Base-by-base conservation (phyloP, 1,139 yeast species). In the Blastobotrys illinoisensis region DNA sequence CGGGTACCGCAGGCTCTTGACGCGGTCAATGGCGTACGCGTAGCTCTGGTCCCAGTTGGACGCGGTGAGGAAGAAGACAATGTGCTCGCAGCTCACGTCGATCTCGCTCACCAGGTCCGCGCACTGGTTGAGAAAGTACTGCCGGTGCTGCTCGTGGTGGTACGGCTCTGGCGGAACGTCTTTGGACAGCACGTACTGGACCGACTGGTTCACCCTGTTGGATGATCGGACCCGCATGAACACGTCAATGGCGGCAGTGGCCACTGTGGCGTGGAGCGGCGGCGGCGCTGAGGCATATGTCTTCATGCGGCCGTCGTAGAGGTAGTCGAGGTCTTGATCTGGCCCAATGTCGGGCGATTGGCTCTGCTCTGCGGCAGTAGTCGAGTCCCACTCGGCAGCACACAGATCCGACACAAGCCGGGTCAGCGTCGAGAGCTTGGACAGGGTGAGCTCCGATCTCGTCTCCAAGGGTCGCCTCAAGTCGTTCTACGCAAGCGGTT, bases 61-160 rank as follows among this genome's bases (percentile, higher is more conserved):
- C 1, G 83, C 79, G 1, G 85, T 79, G 14, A 83, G 62, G 63
- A 73, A 83, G 50, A 80, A 73, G 43, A 82, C 65, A 2, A 79
- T 66, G 3, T 73, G 61, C 64, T 78, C 78, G 65, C 81, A 66
- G 67, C 75, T 73, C 13, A 64, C 60, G 62, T 82, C 85, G 47
- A 81, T 79, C 45, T 76, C 76, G 48, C 67, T 68, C 52, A 71
- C 45, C 5, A 62, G n/a, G 40, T 23, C 52, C 0, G 50, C 19
- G 1, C 49, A 46, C 9, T 52, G 48, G 11, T 9, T 40, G 16
- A 9, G 44, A 44, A 9, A 28, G 49, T 11, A 32, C 43, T 3
- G 45, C 19, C 7, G 51, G 43, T 6, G 46, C 43, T 5, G 47
- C 44, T 1, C 46, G 28, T 9, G 48, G 23, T 26, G 48, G 44